Base-by-base conservation (phyloP, 2,329 filamentous ascomycete genomes). In the Fusarium sp. region DNA sequence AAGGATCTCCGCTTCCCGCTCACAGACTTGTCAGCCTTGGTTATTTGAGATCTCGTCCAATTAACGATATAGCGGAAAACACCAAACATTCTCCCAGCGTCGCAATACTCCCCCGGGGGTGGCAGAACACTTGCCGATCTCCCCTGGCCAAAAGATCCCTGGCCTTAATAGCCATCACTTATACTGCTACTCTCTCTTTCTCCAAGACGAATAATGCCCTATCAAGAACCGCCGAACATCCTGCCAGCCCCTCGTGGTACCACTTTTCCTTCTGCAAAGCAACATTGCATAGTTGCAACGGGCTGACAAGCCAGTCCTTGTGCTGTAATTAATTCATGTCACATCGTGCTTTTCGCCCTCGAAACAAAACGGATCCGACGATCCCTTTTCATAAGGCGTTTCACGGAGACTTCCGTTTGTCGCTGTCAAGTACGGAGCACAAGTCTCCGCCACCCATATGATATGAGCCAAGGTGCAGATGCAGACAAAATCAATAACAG, bases 301-400 rank as follows among this genome's bases (percentile, higher is more conserved):
- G 63, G 63, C 60, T 59, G 51, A 63, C 61, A 51, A 57, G 52
- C 62, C 52, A 52, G 66, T 60, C 66, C 68, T 59, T 25, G 62
- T 63, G 65, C 66, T 76, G 71, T 70, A 63, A 73, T 72, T 68
- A 63, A 73, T 72, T 73, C 62, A 67, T 60, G 74, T 76, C 60
- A 64, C 72, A 75, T 75, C 63, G 74, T 54, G 55, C 44, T 29
- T 37, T 31, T 65, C 33, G 42, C n/a, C 51, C 48, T 70, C 64
- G 74, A 76, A 76, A 75, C 74, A 72, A 76, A 69, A 70, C 63
- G 55, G 49, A 59, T 52, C 65, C 66, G 63, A 63, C 54, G 55
- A 68, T 72, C 70, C 64, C 60, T 63, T 65, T 66, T 69, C 61
- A 63, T 56, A 55, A 58, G 41, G 57, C 31, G 70, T 76, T 76